Percentiles rank a stretch among this genome's conserved stretches.
Conservation (phyloP, 2,329 filamentous ascomycete genomes). For the Colletotrichum tanaceti region DNA sequence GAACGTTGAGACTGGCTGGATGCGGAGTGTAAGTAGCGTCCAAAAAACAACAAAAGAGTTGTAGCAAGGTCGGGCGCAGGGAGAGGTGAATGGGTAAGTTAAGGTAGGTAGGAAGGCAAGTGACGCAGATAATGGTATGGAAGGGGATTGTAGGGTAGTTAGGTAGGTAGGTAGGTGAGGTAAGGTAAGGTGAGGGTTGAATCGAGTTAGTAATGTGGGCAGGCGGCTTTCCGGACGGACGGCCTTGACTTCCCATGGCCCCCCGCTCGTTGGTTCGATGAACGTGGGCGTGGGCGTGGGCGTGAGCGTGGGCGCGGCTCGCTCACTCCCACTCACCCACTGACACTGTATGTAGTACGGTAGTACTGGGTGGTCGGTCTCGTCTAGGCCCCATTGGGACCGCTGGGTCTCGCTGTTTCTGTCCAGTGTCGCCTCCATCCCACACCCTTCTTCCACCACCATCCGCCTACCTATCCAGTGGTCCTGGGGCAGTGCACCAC, state of each 20-base stretch:
- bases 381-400: constrained; percentile 9
- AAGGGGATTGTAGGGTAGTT: constrained; percentile 8
- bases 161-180: constrained; percentile 24
- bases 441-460: background rate
- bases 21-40: constrained; percentile 20
- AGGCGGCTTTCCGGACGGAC: constrained; percentile 35
- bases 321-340: background rate
- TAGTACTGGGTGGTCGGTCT: background rate
- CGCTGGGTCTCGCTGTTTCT: constrained; percentile 21
- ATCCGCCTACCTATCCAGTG: constrained; percentile 12
- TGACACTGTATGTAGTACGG: too few relatives aligned
- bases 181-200: constrained; percentile 24
- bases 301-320: constrained; percentile 14
- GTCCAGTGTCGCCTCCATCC: background rate
- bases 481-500: constrained; percentile 34
- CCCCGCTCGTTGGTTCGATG: constrained; percentile 32
- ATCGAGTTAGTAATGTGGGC: constrained; percentile 40
- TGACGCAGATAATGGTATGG: constrained; percentile 5
- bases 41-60: constrained; percentile 6
- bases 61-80: constrained; percentile 18
- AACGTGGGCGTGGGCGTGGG: constrained; percentile 7
- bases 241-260: constrained; percentile 22
- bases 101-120: constrained; percentile 13
- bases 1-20: constrained; percentile 25
- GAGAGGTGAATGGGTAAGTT: background rate